Conservation (phyloP, 2,329 filamentous ascomycete species). For the Blastomyces emzantsi region DNA sequence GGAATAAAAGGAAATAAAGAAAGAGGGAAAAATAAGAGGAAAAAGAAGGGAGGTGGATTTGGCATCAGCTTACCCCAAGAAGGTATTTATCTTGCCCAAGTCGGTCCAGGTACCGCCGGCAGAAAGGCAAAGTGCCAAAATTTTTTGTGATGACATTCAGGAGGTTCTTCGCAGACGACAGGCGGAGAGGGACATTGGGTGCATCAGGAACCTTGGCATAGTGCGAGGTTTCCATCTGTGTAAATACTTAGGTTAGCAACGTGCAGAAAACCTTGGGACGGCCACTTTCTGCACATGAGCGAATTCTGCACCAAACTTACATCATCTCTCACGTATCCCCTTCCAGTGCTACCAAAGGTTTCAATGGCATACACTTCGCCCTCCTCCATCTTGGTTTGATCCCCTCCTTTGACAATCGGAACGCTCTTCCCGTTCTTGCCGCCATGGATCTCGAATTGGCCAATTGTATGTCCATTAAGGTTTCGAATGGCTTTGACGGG, state of each 20-base stretch:
- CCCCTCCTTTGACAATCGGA: slow-evolving; percentile 80
- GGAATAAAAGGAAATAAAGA: neutral
- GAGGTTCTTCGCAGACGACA: slow-evolving; percentile 75
- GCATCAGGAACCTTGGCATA: slow-evolving; percentile 70
- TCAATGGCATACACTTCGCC: slow-evolving; percentile 93
- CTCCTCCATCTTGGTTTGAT: slow-evolving; percentile 96
- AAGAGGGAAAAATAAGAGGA: neutral
- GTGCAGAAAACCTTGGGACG: neutral
- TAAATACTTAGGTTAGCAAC: slow-evolving; percentile 13
- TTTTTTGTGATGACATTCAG: slow-evolving; percentile 91
- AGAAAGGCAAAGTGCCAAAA: slow-evolving; percentile 88
- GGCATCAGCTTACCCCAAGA: slow-evolving; percentile 57
- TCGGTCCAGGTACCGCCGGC: slow-evolving; percentile 80
- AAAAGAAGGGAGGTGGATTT: neutral
- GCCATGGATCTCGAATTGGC: slow-evolving; percentile 83
- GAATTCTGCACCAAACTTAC: slow-evolving; percentile 40
- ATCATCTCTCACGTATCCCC: slow-evolving; percentile 78
- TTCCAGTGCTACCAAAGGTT: slow-evolving; percentile 89
- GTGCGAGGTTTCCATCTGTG: slow-evolving; percentile 68
- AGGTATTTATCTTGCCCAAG: slow-evolving; percentile 94
- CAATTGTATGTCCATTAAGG: slow-evolving; percentile 82
- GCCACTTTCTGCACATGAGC: neutral
- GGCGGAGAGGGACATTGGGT: slow-evolving; percentile 63
- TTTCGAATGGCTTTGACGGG: slow-evolving; percentile 81
- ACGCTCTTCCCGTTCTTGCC: slow-evolving; percentile 82